Conservation (phyloP, 805 yeast genomes). For the Saccharomycopsis guyanensis region DNA sequence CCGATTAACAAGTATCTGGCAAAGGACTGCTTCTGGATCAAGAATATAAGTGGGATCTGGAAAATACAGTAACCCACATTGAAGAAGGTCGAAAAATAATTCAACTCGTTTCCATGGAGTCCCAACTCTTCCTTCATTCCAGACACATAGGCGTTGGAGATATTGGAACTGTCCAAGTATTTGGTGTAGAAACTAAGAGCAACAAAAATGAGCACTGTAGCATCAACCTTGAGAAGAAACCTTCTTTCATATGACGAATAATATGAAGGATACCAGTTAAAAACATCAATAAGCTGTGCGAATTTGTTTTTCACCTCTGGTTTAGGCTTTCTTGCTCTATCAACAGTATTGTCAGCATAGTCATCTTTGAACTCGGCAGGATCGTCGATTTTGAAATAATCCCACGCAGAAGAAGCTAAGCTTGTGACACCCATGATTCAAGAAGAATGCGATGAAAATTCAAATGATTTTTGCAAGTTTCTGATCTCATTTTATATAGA, state of each 20-base stretch:
- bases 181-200: conserved; percentile 22
- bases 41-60: conserved; percentile 28
- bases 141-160: conserved; percentile 37
- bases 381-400: background rate
- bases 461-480: background rate
- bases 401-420: background rate
- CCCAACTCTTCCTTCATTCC: conserved; percentile 32
- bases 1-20: conserved; percentile 13
- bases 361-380: background rate
- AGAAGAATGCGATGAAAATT: background rate
- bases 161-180: conserved; percentile 32
- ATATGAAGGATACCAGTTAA: conserved; percentile 7
- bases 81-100: conserved; percentile 22
- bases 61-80: conserved; percentile 28
- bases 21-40: conserved; percentile 25
- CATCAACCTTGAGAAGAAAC: conserved; percentile 9
- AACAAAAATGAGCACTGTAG: conserved; percentile 4
- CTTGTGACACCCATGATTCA: background rate
- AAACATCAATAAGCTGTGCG: conserved; percentile 1
- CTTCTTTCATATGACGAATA: conserved; percentile 20
- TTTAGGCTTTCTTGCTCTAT: background rate
- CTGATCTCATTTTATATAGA: background rate
- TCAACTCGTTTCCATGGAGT: conserved; percentile 25
- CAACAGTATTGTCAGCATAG: background rate
- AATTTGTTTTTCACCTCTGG: background rate